These are phyloP conservation scores for Fraxinus xanthoxyloides DNA, from an alignment of 305 asterid genomes.

Conservation along the genomic window DNA sequence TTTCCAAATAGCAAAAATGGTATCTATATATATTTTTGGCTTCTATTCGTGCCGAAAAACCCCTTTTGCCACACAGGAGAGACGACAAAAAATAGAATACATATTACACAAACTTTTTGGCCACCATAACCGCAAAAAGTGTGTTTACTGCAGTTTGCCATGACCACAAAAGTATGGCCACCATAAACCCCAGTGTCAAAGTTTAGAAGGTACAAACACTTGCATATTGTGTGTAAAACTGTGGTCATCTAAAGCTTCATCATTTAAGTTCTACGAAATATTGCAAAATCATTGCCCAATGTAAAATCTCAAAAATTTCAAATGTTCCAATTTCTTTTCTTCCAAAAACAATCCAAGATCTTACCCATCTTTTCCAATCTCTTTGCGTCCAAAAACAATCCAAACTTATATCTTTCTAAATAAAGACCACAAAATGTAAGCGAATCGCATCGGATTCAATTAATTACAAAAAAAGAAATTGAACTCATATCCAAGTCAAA, in stretches of 20 bases:
- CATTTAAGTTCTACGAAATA: constrained; percentile 8
- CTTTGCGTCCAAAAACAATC: neutral
- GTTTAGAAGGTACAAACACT: neutral
- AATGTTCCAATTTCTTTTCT: constrained; percentile 3
- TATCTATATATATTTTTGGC: constrained; percentile 7
- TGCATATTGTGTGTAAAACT: neutral
- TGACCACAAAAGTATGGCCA: constrained; percentile 12
- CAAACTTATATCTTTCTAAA: constrained; percentile 17
- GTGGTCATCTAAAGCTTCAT: constrained; percentile 4
- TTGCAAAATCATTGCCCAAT: constrained; percentile 9
- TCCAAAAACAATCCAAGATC: neutral
- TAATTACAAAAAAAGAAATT: neutral
- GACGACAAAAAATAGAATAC: constrained; percentile 14
- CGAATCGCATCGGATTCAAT: constrained; percentile 13
- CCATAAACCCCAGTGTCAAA: constrained; percentile 12
- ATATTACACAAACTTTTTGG: neutral
- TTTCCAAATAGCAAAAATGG: neutral
- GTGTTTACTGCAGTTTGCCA: neutral
- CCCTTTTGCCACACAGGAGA: constrained; percentile 13
- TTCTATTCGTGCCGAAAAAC: neutral
- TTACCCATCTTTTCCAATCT: constrained; percentile 12
- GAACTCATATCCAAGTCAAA: constrained; percentile 23
- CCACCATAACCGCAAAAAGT: neutral
- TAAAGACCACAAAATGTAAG: constrained; percentile 20
- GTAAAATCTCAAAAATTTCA: constrained; percentile 13